Conservation (phyloP, 2,329 filamentous ascomycete genomes). For the Dothistroma septosporum region DNA sequence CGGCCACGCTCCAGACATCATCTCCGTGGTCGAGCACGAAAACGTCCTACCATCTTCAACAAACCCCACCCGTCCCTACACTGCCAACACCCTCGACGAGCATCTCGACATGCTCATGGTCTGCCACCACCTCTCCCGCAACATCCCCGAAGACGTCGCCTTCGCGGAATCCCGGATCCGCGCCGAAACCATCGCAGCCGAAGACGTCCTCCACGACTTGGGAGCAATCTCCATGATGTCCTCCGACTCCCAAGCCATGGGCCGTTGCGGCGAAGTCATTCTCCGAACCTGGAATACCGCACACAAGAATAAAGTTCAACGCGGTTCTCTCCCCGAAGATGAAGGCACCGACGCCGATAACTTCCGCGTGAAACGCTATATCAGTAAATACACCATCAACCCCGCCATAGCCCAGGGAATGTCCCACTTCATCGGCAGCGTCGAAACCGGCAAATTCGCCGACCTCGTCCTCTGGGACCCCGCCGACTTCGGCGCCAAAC, state of each 20-base stretch:
- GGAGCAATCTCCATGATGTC: slow-evolving; percentile 98
- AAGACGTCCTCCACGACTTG: slow-evolving; percentile 91
- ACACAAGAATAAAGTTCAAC: slow-evolving; percentile 90
- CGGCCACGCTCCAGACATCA: slow-evolving; percentile 93
- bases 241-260: slow-evolving; percentile 94
- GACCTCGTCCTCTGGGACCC: slow-evolving; percentile 87
- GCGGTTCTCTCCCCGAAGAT: slow-evolving; percentile 73
- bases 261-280: slow-evolving; percentile 89
- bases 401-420: slow-evolving; percentile 89
- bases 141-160: slow-evolving; percentile 92
- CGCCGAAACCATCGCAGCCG: slow-evolving; percentile 91
- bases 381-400: slow-evolving; percentile 96
- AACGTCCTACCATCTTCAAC: slow-evolving; percentile 90
- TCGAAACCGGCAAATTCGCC: slow-evolving; percentile 85
- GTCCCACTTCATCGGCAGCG: slow-evolving; percentile 75
- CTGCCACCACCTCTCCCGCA: slow-evolving; percentile 86
- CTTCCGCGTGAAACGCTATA: slow-evolving; percentile 84
- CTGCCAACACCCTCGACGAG: slow-evolving; percentile 87
- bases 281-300: slow-evolving; percentile 94
- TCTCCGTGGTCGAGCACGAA: slow-evolving; percentile 79
- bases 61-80: slow-evolving; percentile 88
- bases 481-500: slow-evolving; percentile 82
- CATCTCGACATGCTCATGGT: slow-evolving; percentile 99
- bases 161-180: slow-evolving; percentile 94
- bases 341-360: slow-evolving; percentile 78